These are phyloP conservation scores for Cercospora zeina DNA, from an alignment of 2,329 filamentous ascomycete genomes.

Conservation along the genomic window DNA sequence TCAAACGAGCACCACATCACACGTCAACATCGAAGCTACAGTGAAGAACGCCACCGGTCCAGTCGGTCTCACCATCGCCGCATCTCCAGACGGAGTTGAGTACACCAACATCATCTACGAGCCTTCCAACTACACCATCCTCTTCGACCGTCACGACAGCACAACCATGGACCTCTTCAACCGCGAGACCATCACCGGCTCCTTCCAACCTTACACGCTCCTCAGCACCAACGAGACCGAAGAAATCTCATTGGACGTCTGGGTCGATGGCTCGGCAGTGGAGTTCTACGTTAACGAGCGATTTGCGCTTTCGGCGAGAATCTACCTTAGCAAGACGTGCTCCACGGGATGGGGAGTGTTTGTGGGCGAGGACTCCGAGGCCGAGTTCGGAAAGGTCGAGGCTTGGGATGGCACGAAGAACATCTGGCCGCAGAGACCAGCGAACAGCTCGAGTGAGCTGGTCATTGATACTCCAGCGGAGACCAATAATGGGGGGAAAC, in stretches of 20 bases:
- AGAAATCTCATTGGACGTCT: constrained; percentile 48
- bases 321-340: constrained; percentile 50
- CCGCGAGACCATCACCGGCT: constrained; percentile 49
- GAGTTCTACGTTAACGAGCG: constrained; percentile 52
- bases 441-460: constrained; percentile 45
- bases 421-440: constrained; percentile 46
- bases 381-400: constrained; percentile 41
- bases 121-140: constrained; percentile 50
- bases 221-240: constrained; percentile 37
- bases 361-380: constrained; percentile 42
- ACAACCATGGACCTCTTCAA: constrained; percentile 47
- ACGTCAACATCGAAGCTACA: constrained; percentile 47
- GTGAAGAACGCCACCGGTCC: constrained; percentile 42
- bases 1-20: constrained; percentile 38
- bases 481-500: constrained; percentile 49
- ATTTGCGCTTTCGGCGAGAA: constrained; percentile 46
- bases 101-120: constrained; percentile 50
- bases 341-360: constrained; percentile 49
- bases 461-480: constrained; percentile 47
- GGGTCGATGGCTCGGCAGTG: constrained; percentile 51
- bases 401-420: constrained; percentile 46
- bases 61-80: constrained; percentile 47
- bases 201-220: constrained; percentile 50
- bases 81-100: constrained; percentile 48
- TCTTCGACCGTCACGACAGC: constrained; percentile 48